phyloP scores from a whole-genome alignment of 805 yeast species.

The Yarrowia sp. region DNA sequence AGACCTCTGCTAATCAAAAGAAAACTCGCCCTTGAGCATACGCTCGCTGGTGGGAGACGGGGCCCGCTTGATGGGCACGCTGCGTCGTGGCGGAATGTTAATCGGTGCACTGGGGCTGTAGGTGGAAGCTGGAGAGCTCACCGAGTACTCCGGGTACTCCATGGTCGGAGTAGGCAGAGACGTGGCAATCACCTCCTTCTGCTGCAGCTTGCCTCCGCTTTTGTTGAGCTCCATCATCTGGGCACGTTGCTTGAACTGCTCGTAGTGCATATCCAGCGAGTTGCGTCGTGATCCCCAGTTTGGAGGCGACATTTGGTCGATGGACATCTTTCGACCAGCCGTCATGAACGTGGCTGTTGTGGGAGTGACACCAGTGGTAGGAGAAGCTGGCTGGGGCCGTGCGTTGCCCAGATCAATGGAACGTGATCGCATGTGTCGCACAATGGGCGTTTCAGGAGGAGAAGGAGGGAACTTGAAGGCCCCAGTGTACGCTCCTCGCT shows the following conservation, averaged over 20 bases:
- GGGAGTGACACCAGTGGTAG: conserved; percentile 11
- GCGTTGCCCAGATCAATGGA: conserved; percentile 15
- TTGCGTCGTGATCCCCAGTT: conserved; percentile 23
- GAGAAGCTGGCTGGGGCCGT: neutral
- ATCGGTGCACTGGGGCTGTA: conserved; percentile 21
- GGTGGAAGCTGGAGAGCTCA: neutral
- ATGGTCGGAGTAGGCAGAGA: neutral
- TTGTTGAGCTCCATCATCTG: conserved; percentile 13
- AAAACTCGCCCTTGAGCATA: conserved; percentile 25
- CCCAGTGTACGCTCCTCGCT: neutral
- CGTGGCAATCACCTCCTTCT: neutral
- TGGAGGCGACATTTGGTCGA: conserved; percentile 19
- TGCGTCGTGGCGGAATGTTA: conserved; percentile 20
- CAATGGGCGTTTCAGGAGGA: conserved; percentile 20
- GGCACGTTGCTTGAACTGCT: conserved; percentile 19
- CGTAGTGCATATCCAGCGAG: conserved; percentile 21
- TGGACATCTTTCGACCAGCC: conserved; percentile 7
- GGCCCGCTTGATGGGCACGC: neutral
- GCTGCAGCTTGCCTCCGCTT: neutral
- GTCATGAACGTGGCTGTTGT: conserved; percentile 26
- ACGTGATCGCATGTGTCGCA: conserved; percentile 2
- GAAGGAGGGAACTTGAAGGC: conserved; percentile 23
- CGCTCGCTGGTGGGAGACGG: conserved; percentile 22
- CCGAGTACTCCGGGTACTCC: conserved; percentile 12
- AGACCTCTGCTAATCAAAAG: neutral